Base-by-base conservation (phyloP, 441 rosid genomes). In the Theobroma grandiflorum region DNA sequence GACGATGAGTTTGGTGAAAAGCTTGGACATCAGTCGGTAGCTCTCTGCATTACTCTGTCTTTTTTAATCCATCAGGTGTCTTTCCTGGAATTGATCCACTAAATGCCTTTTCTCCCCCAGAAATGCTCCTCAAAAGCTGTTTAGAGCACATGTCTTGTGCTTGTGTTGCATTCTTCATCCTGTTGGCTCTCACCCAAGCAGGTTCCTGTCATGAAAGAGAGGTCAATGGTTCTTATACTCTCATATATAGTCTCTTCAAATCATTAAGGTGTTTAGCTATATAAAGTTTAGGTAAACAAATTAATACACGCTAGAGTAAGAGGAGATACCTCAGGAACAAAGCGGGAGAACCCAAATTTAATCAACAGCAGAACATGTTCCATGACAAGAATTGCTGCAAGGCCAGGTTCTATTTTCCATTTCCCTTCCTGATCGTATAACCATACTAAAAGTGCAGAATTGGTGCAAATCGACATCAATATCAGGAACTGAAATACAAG, bases 391-490 rank as follows among this genome's bases (percentile, higher is more conserved):
- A 93, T 89, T 52, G 92, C 97, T 1, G 99, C 98, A 1, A 93
- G 96, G 9, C 98, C 98, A 26, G 99, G 98, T 45, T 94, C 98
- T n/a, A 96, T 88, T 81, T 88, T 90, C 98, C 99, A 96, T 67
- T 90, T 95, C 3, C 99, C 91, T 83, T 96, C 98, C 84, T 74
- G 91, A 62, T 93, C 98, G 45, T 96, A 96, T 77, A 96, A 80
- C 84, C 99, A 96, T 57, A 92, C 98, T 75, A 93, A 81, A 78
- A 95, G 96, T 14, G 89, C 97, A 2, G 98, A 93, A 84, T 95
- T 95, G 86, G 98, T 93, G 89, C 97, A 94, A 87, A 95, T 96
- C 20, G 98, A 91, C 98, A 88, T 92, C 85, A 94, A 92, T 84
- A 93, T 90, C 18, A 95, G 90, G 85, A 95, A 92, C 98, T 91